Percentiles rank a stretch among this genome's conserved stretches.
Conservation (phyloP, 2,329 filamentous ascomycete species). For the Cadophora luteo-olivacea region DNA sequence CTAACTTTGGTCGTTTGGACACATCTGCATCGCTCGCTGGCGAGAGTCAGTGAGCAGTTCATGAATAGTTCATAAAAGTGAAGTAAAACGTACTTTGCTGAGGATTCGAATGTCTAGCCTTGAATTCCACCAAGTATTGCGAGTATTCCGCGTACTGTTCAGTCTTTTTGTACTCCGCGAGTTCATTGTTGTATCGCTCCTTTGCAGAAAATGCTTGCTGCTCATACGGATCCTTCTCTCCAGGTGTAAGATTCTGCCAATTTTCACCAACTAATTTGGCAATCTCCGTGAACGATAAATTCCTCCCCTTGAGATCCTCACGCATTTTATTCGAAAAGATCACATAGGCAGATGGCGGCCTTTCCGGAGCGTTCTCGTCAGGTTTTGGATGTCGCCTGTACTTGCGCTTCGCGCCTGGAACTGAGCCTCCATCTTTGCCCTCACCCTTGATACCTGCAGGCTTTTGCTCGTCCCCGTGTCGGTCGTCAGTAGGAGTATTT, state of each 20-base stretch:
- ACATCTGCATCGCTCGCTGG: slow-evolving; percentile 38
- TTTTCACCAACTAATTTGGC: slow-evolving; percentile 82
- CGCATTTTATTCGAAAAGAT: slow-evolving; percentile 86
- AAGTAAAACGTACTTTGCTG: slow-evolving; percentile 56
- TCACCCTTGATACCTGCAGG: slow-evolving; percentile 54
- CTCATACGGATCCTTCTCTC: slow-evolving; percentile 76
- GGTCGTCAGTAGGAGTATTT: slow-evolving; percentile 62
- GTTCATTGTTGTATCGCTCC: slow-evolving; percentile 76
- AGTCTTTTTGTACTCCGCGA: slow-evolving; percentile 81
- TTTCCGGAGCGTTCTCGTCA: slow-evolving; percentile 80
- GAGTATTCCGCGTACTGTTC: slow-evolving; percentile 71
- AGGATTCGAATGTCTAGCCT: slow-evolving; percentile 69
- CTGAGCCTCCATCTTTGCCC: slow-evolving; percentile 50
- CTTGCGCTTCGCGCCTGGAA: slow-evolving; percentile 67
- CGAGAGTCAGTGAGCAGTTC: slow-evolving; percentile 12
- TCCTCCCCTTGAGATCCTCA: slow-evolving; percentile 77
- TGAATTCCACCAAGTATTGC: slow-evolving; percentile 79
- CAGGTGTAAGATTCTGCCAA: slow-evolving; percentile 74
- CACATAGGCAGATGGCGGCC: slow-evolving; percentile 83
- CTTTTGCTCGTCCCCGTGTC: slow-evolving; percentile 60
- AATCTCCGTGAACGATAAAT: slow-evolving; percentile 82
- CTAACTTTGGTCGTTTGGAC: slow-evolving; percentile 44
- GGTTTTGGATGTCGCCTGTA: slow-evolving; percentile 82
- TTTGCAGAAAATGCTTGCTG: slow-evolving; percentile 75
- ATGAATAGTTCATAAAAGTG: not conserved